Base-by-base conservation (phyloP, 2,329 filamentous ascomycete genomes). In the Macrophomina phaseolina region DNA sequence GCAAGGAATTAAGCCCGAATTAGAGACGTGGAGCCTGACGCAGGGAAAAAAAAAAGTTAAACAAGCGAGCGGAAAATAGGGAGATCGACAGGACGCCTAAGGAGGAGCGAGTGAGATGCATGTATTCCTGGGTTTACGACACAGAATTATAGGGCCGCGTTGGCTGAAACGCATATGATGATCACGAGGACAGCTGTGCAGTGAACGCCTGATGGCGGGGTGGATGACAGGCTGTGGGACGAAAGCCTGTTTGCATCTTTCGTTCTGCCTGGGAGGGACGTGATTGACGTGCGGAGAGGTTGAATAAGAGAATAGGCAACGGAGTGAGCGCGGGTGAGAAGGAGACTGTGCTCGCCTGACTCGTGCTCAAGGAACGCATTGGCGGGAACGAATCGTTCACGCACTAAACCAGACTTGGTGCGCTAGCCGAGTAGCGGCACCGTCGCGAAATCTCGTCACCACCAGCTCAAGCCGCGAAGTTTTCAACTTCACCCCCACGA, bases 351-450 rank as follows among this genome's bases (percentile, higher is more conserved):
- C 23, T 23, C 23, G 23, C 30, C 5, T 38, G 52, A 55, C 16
- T 36, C 38, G 18, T 40, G 34, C 38, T 2, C 14, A 12, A 14
- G 14, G 5, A 3, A n/a, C 0, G 4, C 16, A 1, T 1, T 5
- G 30, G 30, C n/a, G 3, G 12, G 6, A 1, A 9, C 18, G 63
- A 65, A 18, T 65, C 52, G 32, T 12, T 4, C 12, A 4, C 1
- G 28, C 55, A 55, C 64, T 66, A 66, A 32, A 8, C 64, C 56
- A 4, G 1, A 5, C 16, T 9, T 14, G 58, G 58, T 1, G 36
- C 16, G 46, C 36, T 51, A 67, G 30, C 48, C 65, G 65, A 67
- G 49, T n/a, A 45, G 12, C 56, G 65, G 55, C 65, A 67, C 65
- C 32, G 45, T 52, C n/a, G 63, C 48, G 49, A 67, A 67, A 56